Evolutionary conservation across 73 alveolate species (phyloP), one percentile per base, ranked within the genome.

Genomic region (Strombidium stylifer): DNA sequence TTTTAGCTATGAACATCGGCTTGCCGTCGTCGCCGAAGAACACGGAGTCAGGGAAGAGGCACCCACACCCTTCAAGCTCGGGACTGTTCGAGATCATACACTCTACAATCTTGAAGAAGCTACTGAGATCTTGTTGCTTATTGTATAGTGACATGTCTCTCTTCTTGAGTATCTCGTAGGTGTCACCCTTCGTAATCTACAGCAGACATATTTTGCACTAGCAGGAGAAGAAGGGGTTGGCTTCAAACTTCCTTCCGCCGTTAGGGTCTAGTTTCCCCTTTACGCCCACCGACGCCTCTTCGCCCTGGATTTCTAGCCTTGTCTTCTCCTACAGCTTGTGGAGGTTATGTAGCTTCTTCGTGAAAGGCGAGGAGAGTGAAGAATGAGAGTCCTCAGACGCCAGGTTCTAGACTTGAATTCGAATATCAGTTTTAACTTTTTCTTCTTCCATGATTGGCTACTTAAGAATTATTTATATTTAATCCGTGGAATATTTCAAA

Each of bases 41-140:
- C 4, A 73, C 86, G 1, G 74, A 31, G 42, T 73, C 86, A n/a
- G 86, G 86, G 52, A 73, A 73, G 19, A 44, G 55, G 35, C 58
- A 62, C 14, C 42, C 20, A 28, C 78, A 58, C 2, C 86, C 86
- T 36, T 53, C 45, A n/a, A 73, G 21, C 25, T 60, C 28, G 21
- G 58, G 78, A 47, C 59, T 59, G 20, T 45, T 56, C 8, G 76
- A 64, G 8, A 73, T 42, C 64, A 73, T 19, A 45, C 45, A 48
- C 21, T 73, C 78, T n/a, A 73, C 51, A 1, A 73, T 39, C 57
- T 66, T 28, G n/a, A 42, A 16, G 58, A 73, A 73, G 0, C 2
- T 2, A 3, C 27, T n/a, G n/a, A n/a, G n/a, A n/a, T n/a, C 28
- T 18, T 47, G 27, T 34, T 73, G 51, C 8, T 65, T 65, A 3